These are phyloP conservation scores for Stentor roeselii DNA, from an alignment of 73 alveolate species.

Conservation along the genomic window DNA sequence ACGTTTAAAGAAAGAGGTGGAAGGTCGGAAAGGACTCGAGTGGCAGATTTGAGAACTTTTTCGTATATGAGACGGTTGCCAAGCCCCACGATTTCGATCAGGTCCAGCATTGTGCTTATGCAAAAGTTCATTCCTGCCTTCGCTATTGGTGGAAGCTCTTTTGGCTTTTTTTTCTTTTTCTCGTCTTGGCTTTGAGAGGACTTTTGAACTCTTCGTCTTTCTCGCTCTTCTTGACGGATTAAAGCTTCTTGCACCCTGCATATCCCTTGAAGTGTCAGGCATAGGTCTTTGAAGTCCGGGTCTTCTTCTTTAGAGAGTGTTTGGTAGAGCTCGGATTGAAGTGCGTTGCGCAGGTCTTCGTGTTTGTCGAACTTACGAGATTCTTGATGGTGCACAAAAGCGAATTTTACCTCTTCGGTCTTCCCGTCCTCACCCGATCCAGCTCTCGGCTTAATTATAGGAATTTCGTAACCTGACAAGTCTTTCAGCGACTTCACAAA, in stretches of 20 bases:
- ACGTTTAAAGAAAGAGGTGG: constrained; percentile 1
- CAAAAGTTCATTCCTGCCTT: background rate
- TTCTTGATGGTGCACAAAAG: constrained; percentile 18
- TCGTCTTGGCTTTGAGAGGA: constrained; percentile 21
- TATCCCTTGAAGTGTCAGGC: constrained; percentile 13
- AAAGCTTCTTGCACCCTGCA: constrained; percentile 21
- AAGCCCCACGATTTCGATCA: background rate
- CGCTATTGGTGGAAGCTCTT: constrained; percentile 23
- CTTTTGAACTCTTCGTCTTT: background rate
- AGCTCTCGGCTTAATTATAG: background rate
- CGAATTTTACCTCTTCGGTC: constrained; percentile 17
- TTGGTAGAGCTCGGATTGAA: background rate
- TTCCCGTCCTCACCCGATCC: background rate
- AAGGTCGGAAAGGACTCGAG: background rate
- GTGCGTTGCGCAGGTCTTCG: constrained; percentile 15
- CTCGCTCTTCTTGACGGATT: constrained; percentile 26
- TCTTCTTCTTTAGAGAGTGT: constrained; percentile 17
- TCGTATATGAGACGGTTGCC: background rate
- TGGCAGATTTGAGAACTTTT: background rate
- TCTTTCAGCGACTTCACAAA: background rate
- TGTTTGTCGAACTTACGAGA: constrained; percentile 16
- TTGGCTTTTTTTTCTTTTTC: constrained; percentile 20
- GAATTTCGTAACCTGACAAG: constrained; percentile 18
- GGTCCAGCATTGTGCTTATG: background rate
- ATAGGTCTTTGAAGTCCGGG: constrained; percentile 21